Conservation (phyloP, 306 rosid species). For the Citrullus amarus region DNA sequence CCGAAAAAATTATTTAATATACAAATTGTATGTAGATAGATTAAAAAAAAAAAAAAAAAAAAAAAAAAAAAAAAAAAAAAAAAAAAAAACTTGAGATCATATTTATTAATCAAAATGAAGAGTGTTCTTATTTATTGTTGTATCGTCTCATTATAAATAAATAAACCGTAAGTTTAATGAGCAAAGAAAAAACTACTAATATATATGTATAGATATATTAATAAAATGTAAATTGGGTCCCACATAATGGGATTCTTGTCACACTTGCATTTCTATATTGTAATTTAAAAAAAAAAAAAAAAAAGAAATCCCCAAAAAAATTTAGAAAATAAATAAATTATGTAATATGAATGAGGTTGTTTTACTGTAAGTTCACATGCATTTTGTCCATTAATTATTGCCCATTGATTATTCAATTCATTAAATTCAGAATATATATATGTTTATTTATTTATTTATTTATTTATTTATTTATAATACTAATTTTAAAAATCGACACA, state of each 20-base stretch:
- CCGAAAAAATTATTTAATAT: background rate
- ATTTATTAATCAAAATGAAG: background rate
- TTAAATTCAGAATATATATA: background rate
- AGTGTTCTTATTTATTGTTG: no score
- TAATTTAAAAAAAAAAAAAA: no score
- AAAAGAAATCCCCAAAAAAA: background rate
- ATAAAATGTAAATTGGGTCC: background rate
- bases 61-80: no score
- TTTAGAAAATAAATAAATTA: background rate
- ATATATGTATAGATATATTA: no score
- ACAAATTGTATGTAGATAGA: background rate
- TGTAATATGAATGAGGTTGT: background rate
- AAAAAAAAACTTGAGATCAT: no score
- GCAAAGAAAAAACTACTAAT: no score
- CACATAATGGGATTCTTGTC: slow-evolving; percentile 7
- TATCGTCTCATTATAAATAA: no score
- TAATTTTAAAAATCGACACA: background rate
- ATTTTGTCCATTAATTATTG: background rate
- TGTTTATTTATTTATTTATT: no score
- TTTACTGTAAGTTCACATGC: slow-evolving; percentile 4
- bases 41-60: background rate
- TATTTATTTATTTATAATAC: no score
- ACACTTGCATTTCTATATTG: background rate
- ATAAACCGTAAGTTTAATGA: no score
- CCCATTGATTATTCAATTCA: background rate